Conservation (phyloP, 2,329 filamentous ascomycete species). For the Xylaria digitata region DNA sequence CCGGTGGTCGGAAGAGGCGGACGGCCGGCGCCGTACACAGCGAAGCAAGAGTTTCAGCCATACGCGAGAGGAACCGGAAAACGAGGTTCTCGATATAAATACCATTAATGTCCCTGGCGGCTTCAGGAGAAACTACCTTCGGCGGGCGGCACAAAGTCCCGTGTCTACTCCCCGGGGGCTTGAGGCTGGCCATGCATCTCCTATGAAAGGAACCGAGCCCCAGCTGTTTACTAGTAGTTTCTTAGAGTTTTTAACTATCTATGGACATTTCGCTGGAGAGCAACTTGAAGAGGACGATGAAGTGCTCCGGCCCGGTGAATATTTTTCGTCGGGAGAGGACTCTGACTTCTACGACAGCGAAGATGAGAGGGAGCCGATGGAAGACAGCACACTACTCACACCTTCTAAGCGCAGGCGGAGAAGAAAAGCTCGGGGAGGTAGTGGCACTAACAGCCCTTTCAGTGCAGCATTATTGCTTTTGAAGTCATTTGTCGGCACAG, state of each 20-base stretch:
- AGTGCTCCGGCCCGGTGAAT: conserved; percentile 85
- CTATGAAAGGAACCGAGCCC: conserved; percentile 57
- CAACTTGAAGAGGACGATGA: conserved; percentile 97
- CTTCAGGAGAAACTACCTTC: conserved; percentile 89
- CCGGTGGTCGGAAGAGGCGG: conserved; percentile 92
- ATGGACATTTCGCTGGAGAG: conserved; percentile 97
- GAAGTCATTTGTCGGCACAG: conserved; percentile 98
- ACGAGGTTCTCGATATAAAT: conserved; percentile 84
- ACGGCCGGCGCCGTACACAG: conserved; percentile 73
- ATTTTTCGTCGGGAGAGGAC: conserved; percentile 83
- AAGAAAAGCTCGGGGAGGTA: conserved; percentile 78
- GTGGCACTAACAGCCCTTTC: conserved; percentile 80
- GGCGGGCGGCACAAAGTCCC: conserved; percentile 77
- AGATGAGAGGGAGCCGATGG: conserved; percentile 81
- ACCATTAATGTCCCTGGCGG: conserved; percentile 94
- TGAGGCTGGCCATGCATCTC: conserved; percentile 52
- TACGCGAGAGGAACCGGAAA: conserved; percentile 80
- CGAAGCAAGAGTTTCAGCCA: conserved; percentile 91
- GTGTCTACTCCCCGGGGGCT: conserved; percentile 55
- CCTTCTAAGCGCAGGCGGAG: conserved; percentile 78
- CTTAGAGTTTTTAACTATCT: conserved; percentile 92
- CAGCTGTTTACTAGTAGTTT: conserved; percentile 90
- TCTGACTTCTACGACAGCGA: conserved; percentile 68
- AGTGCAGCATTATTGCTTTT: conserved; percentile 87
- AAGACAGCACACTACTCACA: conserved; percentile 85